Conservation (phyloP, 345 rosid species). For the Sisymbrium irio region DNA sequence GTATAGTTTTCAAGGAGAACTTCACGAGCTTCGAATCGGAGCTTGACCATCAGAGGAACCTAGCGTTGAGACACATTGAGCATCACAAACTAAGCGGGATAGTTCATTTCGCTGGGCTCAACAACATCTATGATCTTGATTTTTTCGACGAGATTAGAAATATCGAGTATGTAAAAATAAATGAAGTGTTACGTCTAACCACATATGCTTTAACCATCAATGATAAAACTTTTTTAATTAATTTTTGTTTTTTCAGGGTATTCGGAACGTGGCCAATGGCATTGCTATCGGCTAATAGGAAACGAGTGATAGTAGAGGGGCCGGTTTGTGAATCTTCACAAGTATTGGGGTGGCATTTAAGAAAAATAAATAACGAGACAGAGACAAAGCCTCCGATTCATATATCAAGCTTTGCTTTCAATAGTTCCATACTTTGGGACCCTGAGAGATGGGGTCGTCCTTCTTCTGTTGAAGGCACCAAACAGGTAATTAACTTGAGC, state of each 20-base stretch:
- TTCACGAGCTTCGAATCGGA: slow-evolving; percentile 60
- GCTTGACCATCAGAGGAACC: slow-evolving; percentile 71
- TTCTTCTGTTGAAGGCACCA: slow-evolving; percentile 55
- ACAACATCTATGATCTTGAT: slow-evolving; percentile 76
- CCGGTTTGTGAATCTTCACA: slow-evolving; percentile 79
- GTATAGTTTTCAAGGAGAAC: slow-evolving; percentile 64
- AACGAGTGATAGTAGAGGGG: slow-evolving; percentile 70
- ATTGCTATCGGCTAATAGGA: slow-evolving; percentile 55
- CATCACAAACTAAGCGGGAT: slow-evolving; percentile 74
- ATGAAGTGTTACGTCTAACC: background rate
- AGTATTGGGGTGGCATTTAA: slow-evolving; percentile 86
- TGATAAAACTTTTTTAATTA: background rate
- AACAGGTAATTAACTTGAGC: slow-evolving; percentile 50
- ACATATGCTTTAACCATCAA: background rate
- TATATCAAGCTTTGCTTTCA: slow-evolving; percentile 66
- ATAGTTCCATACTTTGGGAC: slow-evolving; percentile 83
- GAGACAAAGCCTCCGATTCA: slow-evolving; percentile 49
- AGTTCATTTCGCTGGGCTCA: slow-evolving; percentile 74
- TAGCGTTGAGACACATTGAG: slow-evolving; percentile 76
- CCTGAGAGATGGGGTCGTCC: slow-evolving; percentile 93
- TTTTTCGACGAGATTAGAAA: slow-evolving; percentile 76
- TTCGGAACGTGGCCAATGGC: slow-evolving; percentile 96
- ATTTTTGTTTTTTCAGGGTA: slow-evolving; percentile 43
- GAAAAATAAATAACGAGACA: slow-evolving; percentile 51
- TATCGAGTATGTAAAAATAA: slow-evolving; percentile 56